Evolutionary conservation across 2,329 filamentous ascomycete genomes (phyloP).

Genomic region (Achaetomium macrosporum): DNA sequence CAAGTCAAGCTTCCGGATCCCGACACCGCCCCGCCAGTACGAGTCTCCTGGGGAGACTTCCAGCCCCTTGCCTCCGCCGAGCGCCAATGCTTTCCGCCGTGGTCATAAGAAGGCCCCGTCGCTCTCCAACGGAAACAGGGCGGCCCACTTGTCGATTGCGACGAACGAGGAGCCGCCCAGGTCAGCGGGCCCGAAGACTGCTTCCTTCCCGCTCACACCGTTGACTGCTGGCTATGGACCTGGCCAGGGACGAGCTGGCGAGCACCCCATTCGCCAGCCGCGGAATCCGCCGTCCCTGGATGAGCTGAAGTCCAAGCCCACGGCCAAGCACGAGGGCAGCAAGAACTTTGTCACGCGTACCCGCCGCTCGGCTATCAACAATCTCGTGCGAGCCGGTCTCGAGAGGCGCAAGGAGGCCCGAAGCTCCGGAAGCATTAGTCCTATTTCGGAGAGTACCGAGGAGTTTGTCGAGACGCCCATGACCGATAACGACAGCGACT

Average conservation of each 20-base stretch:
- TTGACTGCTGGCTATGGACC: conserved; percentile 78
- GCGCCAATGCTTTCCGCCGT: conserved; percentile 85
- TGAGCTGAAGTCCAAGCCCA: conserved; percentile 83
- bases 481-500: conserved; percentile 70
- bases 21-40: conserved; percentile 59
- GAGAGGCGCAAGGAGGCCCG: conserved; percentile 75
- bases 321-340: conserved; percentile 89
- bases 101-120: conserved; percentile 89
- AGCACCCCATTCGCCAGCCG: conserved; percentile 90
- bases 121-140: conserved; percentile 57
- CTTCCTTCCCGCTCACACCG: conserved; percentile 73
- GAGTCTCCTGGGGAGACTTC: conserved; percentile 60
- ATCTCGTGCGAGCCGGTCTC: conserved; percentile 81
- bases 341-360: conserved; percentile 95
- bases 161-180: conserved; percentile 44
- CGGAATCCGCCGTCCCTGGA: conserved; percentile 87
- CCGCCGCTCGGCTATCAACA: conserved; percentile 85
- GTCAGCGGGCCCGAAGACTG: conserved; percentile 68
- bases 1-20: conserved; percentile 52
- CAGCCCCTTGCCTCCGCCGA: conserved; percentile 73
- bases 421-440: conserved; percentile 75
- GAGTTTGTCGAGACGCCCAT: conserved; percentile 57
- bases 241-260: conserved; percentile 85
- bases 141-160: conserved; percentile 36
- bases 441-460: conserved; percentile 74